Evolutionary conservation across 2,329 filamentous ascomycete genomes (phyloP), one percentile per base, ranked within the genome.

Genomic region (Dothistroma septosporum): DNA sequence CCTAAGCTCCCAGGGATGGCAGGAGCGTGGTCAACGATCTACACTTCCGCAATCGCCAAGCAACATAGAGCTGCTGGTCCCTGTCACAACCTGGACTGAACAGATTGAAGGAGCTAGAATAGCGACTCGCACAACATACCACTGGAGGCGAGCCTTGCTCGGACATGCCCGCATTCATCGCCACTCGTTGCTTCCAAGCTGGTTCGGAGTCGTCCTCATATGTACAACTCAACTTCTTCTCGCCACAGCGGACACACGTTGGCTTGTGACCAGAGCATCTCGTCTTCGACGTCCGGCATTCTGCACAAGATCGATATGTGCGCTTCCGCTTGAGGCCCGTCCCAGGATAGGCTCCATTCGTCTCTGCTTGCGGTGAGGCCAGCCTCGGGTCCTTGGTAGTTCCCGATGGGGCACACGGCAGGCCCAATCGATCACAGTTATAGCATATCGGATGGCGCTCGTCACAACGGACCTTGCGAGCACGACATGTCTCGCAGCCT

Each of bases 171-270:
- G 37, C 41, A 7, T 46, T 59, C n/a, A 60, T 21, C 11, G 63
- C 58, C n/a, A 67, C 65, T 7, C 65, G 55, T 50, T 64, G 65
- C 49, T 67, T 67, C 66, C 66, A 68, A 2, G 65, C 66, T 16
- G 66, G 66, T 53, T 67, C 65, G 7, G 63, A 64, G 24, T 64
- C 61, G 55, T 68, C 66, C 32, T 67, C 65, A 35, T 67, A 68
- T 16, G 49, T 57, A 53, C 66, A 68, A 16, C 53, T 28, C 47
- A 68, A 55, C 11, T 55, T 57, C 55, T 68, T 68, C 32, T 67
- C 62, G 21, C 53, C 52, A 53, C 66, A 68, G 24, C 66, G 55
- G 33, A 58, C 56, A 55, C 66, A 68, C 12, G 54, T 62, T 0
- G 66, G 66, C 55, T 65, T 67, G 31, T 66, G 58, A 21, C 66